phyloP scores from a whole-genome alignment of 352 stramenopile species.

The Phytophthora citricola region DNA sequence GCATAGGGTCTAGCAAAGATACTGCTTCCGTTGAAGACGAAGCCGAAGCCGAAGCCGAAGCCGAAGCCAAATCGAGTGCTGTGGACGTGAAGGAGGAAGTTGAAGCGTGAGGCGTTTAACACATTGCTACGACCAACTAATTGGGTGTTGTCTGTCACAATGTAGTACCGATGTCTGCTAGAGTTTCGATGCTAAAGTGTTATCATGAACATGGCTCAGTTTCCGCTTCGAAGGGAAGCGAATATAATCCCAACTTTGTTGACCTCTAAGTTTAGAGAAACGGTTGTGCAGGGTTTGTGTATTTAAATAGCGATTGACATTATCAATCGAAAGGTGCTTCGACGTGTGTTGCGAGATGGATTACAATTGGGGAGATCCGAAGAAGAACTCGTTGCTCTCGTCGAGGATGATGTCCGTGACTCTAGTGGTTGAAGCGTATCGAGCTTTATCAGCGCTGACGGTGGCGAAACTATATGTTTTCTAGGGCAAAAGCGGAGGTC shows the following conservation, averaged over 20 bases:
- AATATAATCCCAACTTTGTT: not conserved
- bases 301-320: slow-evolving; percentile 15
- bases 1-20: slow-evolving; percentile 51
- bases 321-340: slow-evolving; percentile 5
- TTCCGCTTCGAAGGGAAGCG: slow-evolving; percentile 1
- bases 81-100: slow-evolving; percentile 24
- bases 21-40: slow-evolving; percentile 22
- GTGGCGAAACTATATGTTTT: not conserved
- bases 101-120: slow-evolving; percentile 6
- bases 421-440: not conserved
- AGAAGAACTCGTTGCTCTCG: slow-evolving; percentile 78
- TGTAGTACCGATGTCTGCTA: not conserved
- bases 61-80: slow-evolving; percentile 8
- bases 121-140: slow-evolving; percentile 1
- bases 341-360: slow-evolving; percentile 49
- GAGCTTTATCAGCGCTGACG: not conserved
- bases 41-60: slow-evolving; percentile 13
- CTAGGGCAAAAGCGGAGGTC: slow-evolving; percentile 73
- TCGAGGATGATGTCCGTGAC: slow-evolving; percentile 77
- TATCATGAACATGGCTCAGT: not conserved
- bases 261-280: slow-evolving; percentile 28
- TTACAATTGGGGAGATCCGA: slow-evolving; percentile 86
- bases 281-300: slow-evolving; percentile 3
- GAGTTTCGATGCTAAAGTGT: not conserved
- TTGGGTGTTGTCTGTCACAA: not conserved